Base-by-base conservation (phyloP, 2,329 filamentous ascomycete species). In the Ampelomyces quisqualis region DNA sequence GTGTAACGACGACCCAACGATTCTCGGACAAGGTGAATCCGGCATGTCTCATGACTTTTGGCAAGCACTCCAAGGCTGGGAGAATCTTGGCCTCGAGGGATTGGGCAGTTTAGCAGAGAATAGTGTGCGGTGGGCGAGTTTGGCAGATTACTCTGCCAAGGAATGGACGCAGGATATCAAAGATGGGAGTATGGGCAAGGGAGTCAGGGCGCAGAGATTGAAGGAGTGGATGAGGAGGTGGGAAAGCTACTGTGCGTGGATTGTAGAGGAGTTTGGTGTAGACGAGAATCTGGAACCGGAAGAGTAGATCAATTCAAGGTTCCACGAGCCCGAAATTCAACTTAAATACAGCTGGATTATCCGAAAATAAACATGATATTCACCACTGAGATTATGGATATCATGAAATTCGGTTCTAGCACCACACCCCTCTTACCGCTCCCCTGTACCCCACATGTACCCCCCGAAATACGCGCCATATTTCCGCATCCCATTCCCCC, bases 31-130 rank as follows among this genome's bases (percentile, higher is more conserved):
- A 58, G 87, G 87, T 42, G 81, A 78, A 5, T 85, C 83, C 18
- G 89, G 88, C 24, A 84, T 93, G 77, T 91, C 86, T 2, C 88
- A 95, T 68, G 90, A 96, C 70, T 95, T 95, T 69, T 96, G 89
- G 88, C 89, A 95, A 68, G 86, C 87, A 1, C 73, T 96, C 14
- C 90, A 95, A 68, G 90, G 88, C 0, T 93, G 90, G 81, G 85
- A 95, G 44, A 95, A 94, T 60, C 78, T 96, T 10, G 93, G 90
- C 0, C 76, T 97, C 2, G 89, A 88, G 8, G 91, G 90, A 0
- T 71, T 97, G 37, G 91, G 86, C 0, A 86, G 84, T 42, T 76
- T 98, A 55, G 91, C 90, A 0, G 90, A 97, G 75, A 97, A 95
- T 62, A 94, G 88, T 52, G 82, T 97, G 30, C 79, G 88, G 27